These are phyloP conservation scores for Stenogyne calaminthoides DNA, from an alignment of 305 asterid genomes.

Conservation along the genomic window DNA sequence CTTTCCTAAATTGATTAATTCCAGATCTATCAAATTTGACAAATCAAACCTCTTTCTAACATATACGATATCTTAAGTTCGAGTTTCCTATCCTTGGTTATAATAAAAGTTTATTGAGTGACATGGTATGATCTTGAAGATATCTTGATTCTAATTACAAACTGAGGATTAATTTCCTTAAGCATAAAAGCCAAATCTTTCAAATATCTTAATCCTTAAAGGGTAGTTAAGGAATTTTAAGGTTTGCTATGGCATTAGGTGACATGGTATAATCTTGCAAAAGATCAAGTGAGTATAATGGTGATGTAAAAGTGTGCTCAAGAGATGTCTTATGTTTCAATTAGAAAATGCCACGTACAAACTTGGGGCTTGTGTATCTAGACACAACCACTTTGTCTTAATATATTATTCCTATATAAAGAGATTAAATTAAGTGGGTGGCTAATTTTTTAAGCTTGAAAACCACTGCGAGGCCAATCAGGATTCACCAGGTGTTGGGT, in stretches of 20 bases:
- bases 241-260: constrained; percentile 37
- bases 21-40: too few relatives aligned
- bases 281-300: constrained; percentile 2
- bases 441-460: constrained; percentile 37
- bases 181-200: background rate
- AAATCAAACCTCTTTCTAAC: too few relatives aligned
- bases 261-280: constrained; percentile 30
- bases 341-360: constrained; percentile 40
- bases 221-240: constrained; percentile 27
- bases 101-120: background rate
- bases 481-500: constrained; percentile 34
- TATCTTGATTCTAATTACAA: background rate
- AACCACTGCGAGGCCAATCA: constrained; percentile 39
- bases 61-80: background rate
- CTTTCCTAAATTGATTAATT: too few relatives aligned
- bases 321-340: constrained; percentile 18
- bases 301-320: constrained; percentile 15
- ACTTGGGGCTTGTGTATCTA: constrained; percentile 32
- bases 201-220: background rate
- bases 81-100: background rate
- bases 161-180: background rate
- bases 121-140: background rate
- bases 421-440: constrained; percentile 35
- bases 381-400: constrained; percentile 37
- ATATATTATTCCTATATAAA: constrained; percentile 14